These are phyloP conservation scores for Coprinopsis cinerea DNA, from an alignment of 768 basidiomycete genomes.

Conservation along the genomic window DNA sequence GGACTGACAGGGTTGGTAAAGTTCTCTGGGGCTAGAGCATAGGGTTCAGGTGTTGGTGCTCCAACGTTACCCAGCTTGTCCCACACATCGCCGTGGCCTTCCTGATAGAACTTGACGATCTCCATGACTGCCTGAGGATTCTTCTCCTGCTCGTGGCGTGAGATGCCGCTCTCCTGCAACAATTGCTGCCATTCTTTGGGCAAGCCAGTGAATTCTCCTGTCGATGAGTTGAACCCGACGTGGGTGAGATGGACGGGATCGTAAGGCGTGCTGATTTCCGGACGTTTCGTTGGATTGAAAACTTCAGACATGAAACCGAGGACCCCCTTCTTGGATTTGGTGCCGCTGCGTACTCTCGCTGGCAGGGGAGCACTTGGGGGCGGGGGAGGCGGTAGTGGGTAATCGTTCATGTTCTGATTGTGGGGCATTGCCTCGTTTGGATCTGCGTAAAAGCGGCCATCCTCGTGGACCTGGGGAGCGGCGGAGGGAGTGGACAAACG, in stretches of 20 bases:
- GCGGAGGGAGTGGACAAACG: conserved; percentile 46
- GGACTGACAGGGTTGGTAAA: conserved; percentile 12
- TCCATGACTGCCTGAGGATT: conserved; percentile 98
- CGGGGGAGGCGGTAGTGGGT: conserved; percentile 18
- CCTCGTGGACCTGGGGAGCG: conserved; percentile 24
- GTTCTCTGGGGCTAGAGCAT: conserved; percentile 6
- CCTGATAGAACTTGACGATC: conserved; percentile 98
- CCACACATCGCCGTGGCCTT: conserved; percentile 76
- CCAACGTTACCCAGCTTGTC: conserved; percentile 73
- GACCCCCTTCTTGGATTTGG: conserved; percentile 61
- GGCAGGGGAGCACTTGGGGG: conserved; percentile 17
- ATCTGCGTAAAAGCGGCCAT: conserved; percentile 41
- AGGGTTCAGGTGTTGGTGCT: conserved; percentile 14
- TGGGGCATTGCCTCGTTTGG: conserved; percentile 36
- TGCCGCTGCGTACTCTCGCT: conserved; percentile 42
- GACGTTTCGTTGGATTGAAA: conserved; percentile 68
- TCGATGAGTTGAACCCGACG: conserved; percentile 98
- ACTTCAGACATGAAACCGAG: conserved; percentile 67
- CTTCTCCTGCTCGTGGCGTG: conserved; percentile 90
- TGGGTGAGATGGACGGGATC: conserved; percentile 99
- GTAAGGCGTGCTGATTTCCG: conserved; percentile 95
- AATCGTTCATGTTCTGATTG: conserved; percentile 27
- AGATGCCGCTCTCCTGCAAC: conserved; percentile 92
- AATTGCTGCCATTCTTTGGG: conserved; percentile 99
- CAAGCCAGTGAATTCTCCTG: conserved; percentile 95